These are phyloP conservation scores for Beta macrorhiza DNA, from an alignment of 179 eudicot genomes.

Conservation along the genomic window DNA sequence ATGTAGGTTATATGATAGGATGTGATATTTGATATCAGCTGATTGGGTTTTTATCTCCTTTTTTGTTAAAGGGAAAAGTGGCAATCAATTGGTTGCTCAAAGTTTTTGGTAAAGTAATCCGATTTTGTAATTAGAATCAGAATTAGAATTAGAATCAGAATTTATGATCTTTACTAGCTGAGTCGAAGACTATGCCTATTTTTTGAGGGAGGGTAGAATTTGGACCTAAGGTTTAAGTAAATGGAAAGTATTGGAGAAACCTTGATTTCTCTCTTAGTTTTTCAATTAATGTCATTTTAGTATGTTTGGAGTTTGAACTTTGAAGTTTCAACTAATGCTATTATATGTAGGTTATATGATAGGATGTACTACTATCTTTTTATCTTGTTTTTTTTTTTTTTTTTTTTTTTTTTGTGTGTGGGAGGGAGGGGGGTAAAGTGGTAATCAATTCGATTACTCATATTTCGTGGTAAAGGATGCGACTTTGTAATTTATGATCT, in stretches of 20 bases:
- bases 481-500: not conserved
- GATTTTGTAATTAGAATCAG: not conserved
- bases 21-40: not conserved
- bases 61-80: not conserved
- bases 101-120: not conserved
- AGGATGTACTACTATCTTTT: not conserved
- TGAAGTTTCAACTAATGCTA: not conserved
- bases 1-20: constrained; percentile 1
- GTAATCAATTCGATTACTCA: no score
- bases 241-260: no score
- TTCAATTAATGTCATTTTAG: not conserved
- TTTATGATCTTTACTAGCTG: not conserved
- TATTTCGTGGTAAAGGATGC: no score
- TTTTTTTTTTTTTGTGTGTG: no score
- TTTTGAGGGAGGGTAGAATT: not conserved
- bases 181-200: not conserved
- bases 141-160: not conserved
- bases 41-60: not conserved
- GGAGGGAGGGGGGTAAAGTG: no score
- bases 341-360: not conserved
- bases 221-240: not conserved
- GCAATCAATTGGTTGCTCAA: not conserved
- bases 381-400: no score
- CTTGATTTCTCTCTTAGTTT: no score
- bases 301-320: not conserved